Evolutionary conservation across 768 basidiomycete genomes (phyloP).

Genomic region (Leccinellum luteum): DNA sequence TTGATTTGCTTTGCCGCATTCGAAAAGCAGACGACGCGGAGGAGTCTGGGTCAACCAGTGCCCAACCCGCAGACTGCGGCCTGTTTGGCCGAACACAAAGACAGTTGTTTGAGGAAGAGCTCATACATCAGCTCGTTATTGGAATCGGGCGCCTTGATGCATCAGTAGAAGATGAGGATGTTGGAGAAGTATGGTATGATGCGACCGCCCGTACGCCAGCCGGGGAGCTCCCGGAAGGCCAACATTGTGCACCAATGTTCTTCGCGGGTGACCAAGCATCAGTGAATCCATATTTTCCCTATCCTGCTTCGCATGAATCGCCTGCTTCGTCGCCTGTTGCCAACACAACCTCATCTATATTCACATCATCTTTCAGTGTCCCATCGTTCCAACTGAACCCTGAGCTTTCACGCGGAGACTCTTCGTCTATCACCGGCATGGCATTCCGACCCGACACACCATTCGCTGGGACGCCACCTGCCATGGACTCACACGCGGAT

Average conservation of each 20-base stretch:
- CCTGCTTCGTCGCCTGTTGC: constrained; percentile 25
- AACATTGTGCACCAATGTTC: constrained; percentile 10
- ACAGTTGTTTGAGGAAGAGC: constrained; percentile 71
- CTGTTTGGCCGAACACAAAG: constrained; percentile 57
- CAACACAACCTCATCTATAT: constrained; percentile 15
- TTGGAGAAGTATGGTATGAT: constrained; percentile 31
- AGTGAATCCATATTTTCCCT: constrained; percentile 56
- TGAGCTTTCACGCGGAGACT: constrained; percentile 14
- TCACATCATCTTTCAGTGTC: constrained; percentile 10
- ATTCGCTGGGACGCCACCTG: constrained; percentile 2
- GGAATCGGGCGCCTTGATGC: constrained; percentile 78
- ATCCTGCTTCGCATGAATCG: constrained; percentile 30
- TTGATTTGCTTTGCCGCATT: constrained; percentile 72
- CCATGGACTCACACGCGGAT: constrained; percentile 6
- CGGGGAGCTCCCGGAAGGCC: constrained; percentile 22
- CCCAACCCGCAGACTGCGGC: constrained; percentile 32
- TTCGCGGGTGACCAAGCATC: constrained; percentile 7
- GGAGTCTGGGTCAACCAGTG: constrained; percentile 34
- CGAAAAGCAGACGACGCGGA: constrained; percentile 53
- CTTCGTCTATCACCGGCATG: constrained; percentile 11
- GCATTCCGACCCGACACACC: constrained; percentile 18
- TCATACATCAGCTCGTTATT: constrained; percentile 83
- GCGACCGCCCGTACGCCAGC: constrained; percentile 32
- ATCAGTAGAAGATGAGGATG: constrained; percentile 35
- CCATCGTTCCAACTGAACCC: constrained; percentile 17